Evolutionary conservation across 345 rosid genomes (phyloP).

Genomic region (Eucalyptus cladocalyx): DNA sequence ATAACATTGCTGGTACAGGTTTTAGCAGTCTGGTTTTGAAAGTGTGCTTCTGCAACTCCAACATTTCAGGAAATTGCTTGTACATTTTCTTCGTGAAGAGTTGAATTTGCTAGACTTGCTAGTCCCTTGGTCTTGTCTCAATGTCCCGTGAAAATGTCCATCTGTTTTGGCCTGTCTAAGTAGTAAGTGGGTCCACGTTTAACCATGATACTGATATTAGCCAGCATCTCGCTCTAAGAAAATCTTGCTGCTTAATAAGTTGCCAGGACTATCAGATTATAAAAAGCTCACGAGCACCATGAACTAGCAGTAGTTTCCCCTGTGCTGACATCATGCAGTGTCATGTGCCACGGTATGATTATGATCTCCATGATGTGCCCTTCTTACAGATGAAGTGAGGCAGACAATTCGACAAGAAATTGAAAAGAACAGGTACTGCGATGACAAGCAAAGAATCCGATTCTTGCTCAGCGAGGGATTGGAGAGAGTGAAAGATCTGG

Average conservation of each 20-base stretch:
- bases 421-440: conserved; percentile 55
- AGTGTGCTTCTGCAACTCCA: neutral
- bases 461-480: conserved; percentile 69
- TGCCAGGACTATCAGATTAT: neutral
- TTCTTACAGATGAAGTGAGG: conserved; percentile 43
- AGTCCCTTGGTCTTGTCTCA: neutral
- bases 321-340: neutral
- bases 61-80: neutral
- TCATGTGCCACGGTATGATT: neutral
- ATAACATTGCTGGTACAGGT: neutral
- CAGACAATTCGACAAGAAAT: conserved; percentile 57
- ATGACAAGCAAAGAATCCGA: conserved; percentile 56
- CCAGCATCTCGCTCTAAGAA: neutral
- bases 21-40: neutral
- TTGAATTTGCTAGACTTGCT: neutral
- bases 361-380: neutral
- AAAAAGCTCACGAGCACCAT: neutral
- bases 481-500: conserved; percentile 56
- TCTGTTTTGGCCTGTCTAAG: neutral
- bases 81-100: neutral
- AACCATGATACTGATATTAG: neutral
- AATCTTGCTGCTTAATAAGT: neutral
- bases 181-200: neutral
- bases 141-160: neutral
- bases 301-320: neutral